Evolutionary conservation across 2,329 filamentous ascomycete species (phyloP), one percentile per base, ranked within the genome.

Genomic region (Hypoxylon sp.): DNA sequence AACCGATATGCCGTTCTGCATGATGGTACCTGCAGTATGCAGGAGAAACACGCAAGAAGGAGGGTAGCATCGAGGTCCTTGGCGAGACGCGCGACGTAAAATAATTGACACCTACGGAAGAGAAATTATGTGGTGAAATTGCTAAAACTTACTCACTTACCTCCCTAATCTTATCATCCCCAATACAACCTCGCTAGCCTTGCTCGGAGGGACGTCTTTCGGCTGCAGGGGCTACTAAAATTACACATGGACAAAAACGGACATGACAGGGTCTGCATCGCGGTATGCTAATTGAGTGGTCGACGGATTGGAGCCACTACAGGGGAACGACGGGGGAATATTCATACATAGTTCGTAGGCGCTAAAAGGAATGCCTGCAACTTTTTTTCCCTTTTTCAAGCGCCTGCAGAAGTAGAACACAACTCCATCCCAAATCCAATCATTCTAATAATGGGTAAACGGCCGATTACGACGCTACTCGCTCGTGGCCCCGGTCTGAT

Each of bases 161-260:
- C n/a, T 56, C 46, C n/a, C 26, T 8, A 28, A 11, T 44, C 30
- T 46, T 28, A n/a, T 49, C 43, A 10, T 19, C n/a, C n/a, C 8
- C 8, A 5, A 24, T 20, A 4, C 22, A 30, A 22, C 17, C 19
- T 47, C 37, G 30, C 46, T 24, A 62, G 55, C 48, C 52, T 59
- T 39, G 20, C 32, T 49, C 30, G 48, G 43, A 57, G 44, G 17
- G 39, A 51, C 51, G 24, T 24, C 26, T 3, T 19, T 47, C 19
- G 53, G 47, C 11, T 60, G 46, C 56, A 56, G 46, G 58, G 60
- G 48, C 68, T 17, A 68, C 64, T 73, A 65, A 74, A 68, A 74
- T 74, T 74, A 32, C 69, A 62, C 49, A 53, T 69, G 48, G 62
- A 63, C 67, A 49, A 68, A 72, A 70, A 59, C 54, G 64, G 71